Conservation (phyloP, 2,329 filamentous ascomycete species). For the Teratosphaeria zuluensis region DNA sequence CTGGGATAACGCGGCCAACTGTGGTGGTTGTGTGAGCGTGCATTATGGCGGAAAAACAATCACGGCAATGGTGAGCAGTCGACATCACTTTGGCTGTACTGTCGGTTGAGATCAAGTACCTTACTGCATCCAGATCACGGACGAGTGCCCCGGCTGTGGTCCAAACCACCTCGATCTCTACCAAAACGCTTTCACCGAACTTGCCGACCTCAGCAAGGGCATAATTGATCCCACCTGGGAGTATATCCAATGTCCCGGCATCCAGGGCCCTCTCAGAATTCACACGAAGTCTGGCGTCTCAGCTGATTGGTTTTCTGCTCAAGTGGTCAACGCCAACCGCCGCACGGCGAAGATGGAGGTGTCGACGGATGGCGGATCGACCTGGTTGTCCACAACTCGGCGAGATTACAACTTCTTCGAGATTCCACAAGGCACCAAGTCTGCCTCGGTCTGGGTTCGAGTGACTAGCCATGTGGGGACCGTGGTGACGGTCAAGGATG, state of each 20-base stretch:
- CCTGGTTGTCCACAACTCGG: slow-evolving; percentile 49
- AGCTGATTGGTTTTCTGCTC: slow-evolving; percentile 50
- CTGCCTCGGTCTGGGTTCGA: slow-evolving; percentile 9
- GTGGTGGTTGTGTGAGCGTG: slow-evolving; percentile 53
- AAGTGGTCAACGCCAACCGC: slow-evolving; percentile 50
- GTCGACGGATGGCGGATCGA: slow-evolving; percentile 48
- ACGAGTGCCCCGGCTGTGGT: slow-evolving; percentile 48
- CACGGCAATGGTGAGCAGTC: slow-evolving; percentile 51
- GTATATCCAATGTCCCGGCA: slow-evolving; percentile 40
- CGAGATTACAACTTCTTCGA: slow-evolving; percentile 30
- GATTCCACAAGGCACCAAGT: slow-evolving; percentile 8
- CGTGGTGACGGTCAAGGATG: slow-evolving; percentile 13
- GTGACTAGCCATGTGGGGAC: slow-evolving; percentile 9
- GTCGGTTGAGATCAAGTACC: background rate
- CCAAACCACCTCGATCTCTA: slow-evolving; percentile 49
- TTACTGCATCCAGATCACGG: slow-evolving; percentile 34
- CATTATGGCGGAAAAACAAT: slow-evolving; percentile 44
- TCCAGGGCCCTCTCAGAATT: slow-evolving; percentile 40
- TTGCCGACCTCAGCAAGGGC: slow-evolving; percentile 37
- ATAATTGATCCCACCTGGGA: slow-evolving; percentile 43
- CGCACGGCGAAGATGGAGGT: slow-evolving; percentile 50
- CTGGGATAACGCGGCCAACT: slow-evolving; percentile 48
- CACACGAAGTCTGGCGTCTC: slow-evolving; percentile 46
- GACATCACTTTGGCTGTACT: background rate
- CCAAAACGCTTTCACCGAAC: slow-evolving; percentile 39